phyloP scores from a whole-genome alignment of 495 filamentous ascomycete species.

The Baudoinia panamericana region DNA sequence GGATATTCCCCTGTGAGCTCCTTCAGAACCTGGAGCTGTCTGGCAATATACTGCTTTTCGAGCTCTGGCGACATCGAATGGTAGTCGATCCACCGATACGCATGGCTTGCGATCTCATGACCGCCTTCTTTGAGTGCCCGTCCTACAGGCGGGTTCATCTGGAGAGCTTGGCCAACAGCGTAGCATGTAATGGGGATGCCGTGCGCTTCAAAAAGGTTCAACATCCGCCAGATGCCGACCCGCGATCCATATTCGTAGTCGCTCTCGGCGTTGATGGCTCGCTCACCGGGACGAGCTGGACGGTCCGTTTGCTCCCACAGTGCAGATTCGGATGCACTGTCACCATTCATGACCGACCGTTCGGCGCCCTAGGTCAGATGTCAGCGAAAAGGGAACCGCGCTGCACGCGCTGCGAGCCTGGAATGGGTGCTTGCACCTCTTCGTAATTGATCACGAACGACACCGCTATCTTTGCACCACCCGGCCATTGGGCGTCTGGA shows the following conservation, averaged over 20 bases:
- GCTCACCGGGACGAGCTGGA: constrained; percentile 25
- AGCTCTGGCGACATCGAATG: constrained; percentile 26
- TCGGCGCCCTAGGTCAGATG: constrained; percentile 23
- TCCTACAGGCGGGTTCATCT: constrained; percentile 28
- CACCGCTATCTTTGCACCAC: constrained; percentile 31
- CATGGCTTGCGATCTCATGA: constrained; percentile 32
- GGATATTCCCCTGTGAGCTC: constrained; percentile 27
- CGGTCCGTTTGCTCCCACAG: constrained; percentile 28
- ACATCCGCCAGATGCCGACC: constrained; percentile 30
- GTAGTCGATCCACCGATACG: constrained; percentile 28
- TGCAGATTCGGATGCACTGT: constrained; percentile 25
- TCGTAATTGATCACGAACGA: constrained; percentile 36
- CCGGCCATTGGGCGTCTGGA: constrained; percentile 32
- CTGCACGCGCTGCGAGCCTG: too few species aligned
- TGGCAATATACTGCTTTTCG: constrained; percentile 32
- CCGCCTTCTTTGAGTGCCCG: constrained; percentile 26
- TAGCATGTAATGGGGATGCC: constrained; percentile 32
- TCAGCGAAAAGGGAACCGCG: too few species aligned
- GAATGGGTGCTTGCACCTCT: constrained; percentile 16
- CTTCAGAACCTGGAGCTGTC: constrained; percentile 27
- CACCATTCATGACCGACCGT: constrained; percentile 27
- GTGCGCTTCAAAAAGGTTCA: constrained; percentile 31
- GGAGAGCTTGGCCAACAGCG: constrained; percentile 30
- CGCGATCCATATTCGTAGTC: constrained; percentile 34
- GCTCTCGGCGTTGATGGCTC: constrained; percentile 27